Evolutionary conservation across 2,329 filamentous ascomycete species (phyloP), one percentile per base, ranked within the genome.

Genomic region (Phialemoniopsis sp.): DNA sequence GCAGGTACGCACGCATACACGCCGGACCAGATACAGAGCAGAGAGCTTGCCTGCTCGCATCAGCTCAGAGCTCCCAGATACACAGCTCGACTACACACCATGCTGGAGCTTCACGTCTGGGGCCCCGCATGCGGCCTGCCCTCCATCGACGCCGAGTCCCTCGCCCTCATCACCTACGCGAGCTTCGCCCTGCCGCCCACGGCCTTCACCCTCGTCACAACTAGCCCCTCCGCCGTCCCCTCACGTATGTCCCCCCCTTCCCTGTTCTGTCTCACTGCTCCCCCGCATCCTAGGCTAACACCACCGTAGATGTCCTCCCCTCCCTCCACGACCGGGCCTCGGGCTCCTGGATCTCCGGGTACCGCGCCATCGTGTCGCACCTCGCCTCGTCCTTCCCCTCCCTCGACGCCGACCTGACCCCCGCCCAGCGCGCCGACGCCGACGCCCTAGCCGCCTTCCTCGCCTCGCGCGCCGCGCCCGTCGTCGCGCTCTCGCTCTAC

Each of bases 121-220:
- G 90, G 90, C 36, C 83, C 89, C 39, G 90, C 87, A 31, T 95
- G 95, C 60, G 82, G 82, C 31, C 78, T 96, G 33, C 84, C 91
- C 13, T 97, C 93, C 32, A 85, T 97, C 53, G 90, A 97, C 55
- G 73, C 91, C 34, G 87, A 95, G 68, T 97, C 90, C 58, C 78
- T 95, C 44, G 90, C 90, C 19, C 74, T 85, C 32, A 80, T 95
- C 49, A 80, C 87, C 38, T 90, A 90, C 58, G 72, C 95, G 41
- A 76, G 79, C 44, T 74, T 73, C 42, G 67, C 87, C 17, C 73
- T 77, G 29, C 58, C 63, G 41, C 63, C 69, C 35, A 64, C 76
- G 50, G 57, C 58, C 34, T 95, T 86, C 85, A 71, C 76, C 46
- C 67, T 94, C 46, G 68, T 93, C 48, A 78, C 84, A 33, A 85